Evolutionary conservation across 2,329 filamentous ascomycete genomes (phyloP), one percentile per base, ranked within the genome.

Genomic region (Monilinia aucupariae): DNA sequence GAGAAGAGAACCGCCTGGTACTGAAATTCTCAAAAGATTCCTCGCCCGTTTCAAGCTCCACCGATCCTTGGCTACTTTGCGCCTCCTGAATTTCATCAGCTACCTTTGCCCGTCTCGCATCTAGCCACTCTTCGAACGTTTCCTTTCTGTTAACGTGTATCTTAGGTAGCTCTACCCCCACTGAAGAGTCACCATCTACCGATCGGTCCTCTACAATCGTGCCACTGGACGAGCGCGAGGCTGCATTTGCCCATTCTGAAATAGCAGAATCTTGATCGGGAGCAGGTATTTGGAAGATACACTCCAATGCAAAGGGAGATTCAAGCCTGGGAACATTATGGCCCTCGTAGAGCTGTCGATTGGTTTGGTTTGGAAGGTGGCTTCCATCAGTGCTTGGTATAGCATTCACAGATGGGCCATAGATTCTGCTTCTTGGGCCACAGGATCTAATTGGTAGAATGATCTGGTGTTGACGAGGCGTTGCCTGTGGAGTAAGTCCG

Each of bases 1-100:
- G 64, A 13, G 68, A 65, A 20, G 65, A 66, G 20, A 41, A 43
- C 20, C 39, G 17, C 39, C 32, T 45, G 17, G 27, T 41, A 12
- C 51, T 27, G 5, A 41, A 12, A 34, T 62, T 58, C 45, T 62
- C 60, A 17, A 56, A 58, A 30, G 25, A 43, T 30, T 56, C 60
- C 27, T 62, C 43, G 13, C 43, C 59, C 20, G 10, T 41, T 41
- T 58, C 45, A 58, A 22, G 17, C 17, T 62, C 32, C 12, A 15
- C 60, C 5, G 54, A 45, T 7, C 43, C 60, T 41, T 53, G 65
- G 37, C 59, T 55, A 59, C 37, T 52, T 13, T 63, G 47, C 15
- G 39, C 30, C n/a, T 55, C 50, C 22, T 34, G 39, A 30, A 47
- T 30, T 20, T 34, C 59, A 37, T 59, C 10, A 27, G 47, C 6